Evolutionary conservation across 2,329 filamentous ascomycete genomes (phyloP), one percentile per base, ranked within the genome.

Genomic region (Talaromyces sp.): DNA sequence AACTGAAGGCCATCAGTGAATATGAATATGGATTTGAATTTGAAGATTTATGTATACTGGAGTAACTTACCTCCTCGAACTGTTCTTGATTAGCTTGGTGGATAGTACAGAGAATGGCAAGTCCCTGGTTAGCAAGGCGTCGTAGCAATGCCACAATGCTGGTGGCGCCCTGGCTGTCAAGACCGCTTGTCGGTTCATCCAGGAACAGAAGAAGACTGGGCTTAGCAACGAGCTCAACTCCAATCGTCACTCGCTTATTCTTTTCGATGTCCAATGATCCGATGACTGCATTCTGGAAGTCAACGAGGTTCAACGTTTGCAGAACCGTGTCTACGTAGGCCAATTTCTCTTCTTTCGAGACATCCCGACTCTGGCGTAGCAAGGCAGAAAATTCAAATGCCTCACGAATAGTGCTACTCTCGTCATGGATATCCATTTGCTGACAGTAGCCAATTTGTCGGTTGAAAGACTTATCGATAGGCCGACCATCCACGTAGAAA

Each of bases 21-120:
- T 5, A 27, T 29, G 11, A 42, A 29, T 14, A 14, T 3, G 13
- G 22, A 16, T n/a, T 43, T 13, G 19, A 43, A 22, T 19, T 35
- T 40, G 9, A 2, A 13, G n/a, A 17, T 13, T 7, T 1, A 29
- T 14, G 1, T 5, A 11, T 13, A 7, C 8, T 4, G 5, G 5
- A 41, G 19, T 7, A 4, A 27, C 55, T 46, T 54, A 67, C 65
- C 55, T 67, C 52, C 54, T 70, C 80, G 45, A 88, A 84, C 3
- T 88, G 76, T 20, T 86, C 75, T 4, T 83, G 83, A 19, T 81
- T 85, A 2, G 86, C 85, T 59, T 88, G 86, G 61, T 88, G 86
- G 47, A 88, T 88, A 0, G 86, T 89, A 67, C 85, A 88, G 39
- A 89, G 74, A 54, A 89, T 85, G 1, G 85, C 85, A 60, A 87